phyloP scores from a whole-genome alignment of 306 rosid species.

The Mimosa bimucronata region DNA sequence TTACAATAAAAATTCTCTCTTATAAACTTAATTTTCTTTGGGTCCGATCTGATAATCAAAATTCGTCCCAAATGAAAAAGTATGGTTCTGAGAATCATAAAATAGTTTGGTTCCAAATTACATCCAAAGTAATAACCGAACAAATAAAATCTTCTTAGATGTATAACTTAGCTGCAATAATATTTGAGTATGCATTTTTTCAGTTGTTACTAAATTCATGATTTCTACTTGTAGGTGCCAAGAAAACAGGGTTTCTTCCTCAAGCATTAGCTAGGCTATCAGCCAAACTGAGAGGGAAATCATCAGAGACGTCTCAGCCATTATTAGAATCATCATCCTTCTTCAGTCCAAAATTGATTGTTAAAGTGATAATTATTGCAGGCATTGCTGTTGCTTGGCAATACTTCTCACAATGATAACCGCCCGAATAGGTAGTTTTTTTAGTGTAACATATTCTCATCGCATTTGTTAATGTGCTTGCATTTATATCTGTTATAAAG shows the following conservation, averaged over 20 bases:
- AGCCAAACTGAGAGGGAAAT: slow-evolving; percentile 62
- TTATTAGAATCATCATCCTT: slow-evolving; percentile 46
- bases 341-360: slow-evolving; percentile 53
- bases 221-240: slow-evolving; percentile 54
- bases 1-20: no score
- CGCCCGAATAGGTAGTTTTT: slow-evolving; percentile 38
- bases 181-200: background rate
- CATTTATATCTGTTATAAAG: slow-evolving; percentile 1
- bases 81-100: no score
- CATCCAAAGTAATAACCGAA: no score
- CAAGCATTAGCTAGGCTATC: slow-evolving; percentile 49
- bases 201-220: slow-evolving; percentile 28
- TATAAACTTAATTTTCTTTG: no score
- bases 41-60: no score
- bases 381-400: slow-evolving; percentile 80
- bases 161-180: no score
- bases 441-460: slow-evolving; percentile 36
- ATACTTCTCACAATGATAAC: slow-evolving; percentile 54
- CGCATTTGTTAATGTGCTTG: background rate
- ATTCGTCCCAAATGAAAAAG: no score
- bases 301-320: slow-evolving; percentile 45
- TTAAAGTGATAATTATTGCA: slow-evolving; percentile 62
- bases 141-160: no score
- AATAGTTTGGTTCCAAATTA: no score
- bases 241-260: slow-evolving; percentile 40